Evolutionary conservation across 495 filamentous ascomycete species (phyloP).

Genomic region (Talaromyces proteolyticus): DNA sequence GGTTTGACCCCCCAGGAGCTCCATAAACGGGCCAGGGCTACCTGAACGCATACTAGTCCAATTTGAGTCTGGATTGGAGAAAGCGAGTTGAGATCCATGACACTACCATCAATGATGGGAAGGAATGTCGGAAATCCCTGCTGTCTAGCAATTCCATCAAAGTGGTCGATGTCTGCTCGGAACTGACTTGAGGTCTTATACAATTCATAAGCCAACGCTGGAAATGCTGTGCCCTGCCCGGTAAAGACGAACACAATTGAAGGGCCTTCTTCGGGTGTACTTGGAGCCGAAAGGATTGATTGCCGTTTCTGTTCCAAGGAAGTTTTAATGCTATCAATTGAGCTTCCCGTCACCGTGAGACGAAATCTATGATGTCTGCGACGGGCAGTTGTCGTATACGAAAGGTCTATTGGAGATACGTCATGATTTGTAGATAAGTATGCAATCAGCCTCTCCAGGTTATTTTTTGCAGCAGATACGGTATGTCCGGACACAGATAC

Average conservation of each 20-base stretch:
- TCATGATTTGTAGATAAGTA: slow-evolving; percentile 46
- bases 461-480: slow-evolving; percentile 13
- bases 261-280: slow-evolving; percentile 14
- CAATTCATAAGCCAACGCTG: slow-evolving; percentile 17
- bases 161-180: slow-evolving; percentile 16
- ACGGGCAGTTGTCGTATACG: slow-evolving; percentile 79
- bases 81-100: slow-evolving; percentile 18
- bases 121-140: slow-evolving; percentile 29
- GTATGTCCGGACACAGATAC: no score
- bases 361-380: slow-evolving; percentile 70
- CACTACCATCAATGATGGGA: slow-evolving; percentile 12
- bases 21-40: slow-evolving; percentile 42
- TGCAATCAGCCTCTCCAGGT: slow-evolving; percentile 42
- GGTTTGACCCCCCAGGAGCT: slow-evolving; percentile 12
- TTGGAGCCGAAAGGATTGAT: slow-evolving; percentile 17
- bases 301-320: slow-evolving; percentile 22
- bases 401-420: slow-evolving; percentile 32
- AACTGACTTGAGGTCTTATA: slow-evolving; percentile 18
- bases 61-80: slow-evolving; percentile 62
- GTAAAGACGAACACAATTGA: slow-evolving; percentile 59
- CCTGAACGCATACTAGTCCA: slow-evolving; percentile 11
- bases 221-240: slow-evolving; percentile 60
- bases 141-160: slow-evolving; percentile 19
- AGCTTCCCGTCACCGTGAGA: slow-evolving; percentile 40
- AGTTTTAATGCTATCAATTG: slow-evolving; percentile 6